Percentiles rank a stretch among this genome's conserved stretches.
Conservation (phyloP, 148 eudicot genomes). For the Rhododendron henanense region DNA sequence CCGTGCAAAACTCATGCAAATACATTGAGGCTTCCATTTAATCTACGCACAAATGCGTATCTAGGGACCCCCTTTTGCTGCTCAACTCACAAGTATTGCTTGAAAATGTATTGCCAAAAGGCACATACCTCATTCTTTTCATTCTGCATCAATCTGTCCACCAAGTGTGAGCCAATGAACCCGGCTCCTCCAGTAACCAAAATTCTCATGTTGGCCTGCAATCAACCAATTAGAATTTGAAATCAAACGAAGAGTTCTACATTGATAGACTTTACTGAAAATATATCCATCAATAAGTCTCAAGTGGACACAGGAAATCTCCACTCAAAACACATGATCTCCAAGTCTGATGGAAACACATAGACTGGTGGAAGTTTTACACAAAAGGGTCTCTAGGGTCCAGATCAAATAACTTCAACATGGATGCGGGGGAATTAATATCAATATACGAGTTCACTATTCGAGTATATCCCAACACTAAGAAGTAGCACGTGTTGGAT, state of each 20-base stretch:
- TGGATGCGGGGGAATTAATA: background rate
- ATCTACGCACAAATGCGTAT: background rate
- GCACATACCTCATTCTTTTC: conserved; percentile 85
- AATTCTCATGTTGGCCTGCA: conserved; percentile 95
- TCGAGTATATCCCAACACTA: background rate
- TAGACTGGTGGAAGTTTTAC: background rate
- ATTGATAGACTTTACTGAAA: background rate
- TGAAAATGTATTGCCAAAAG: background rate
- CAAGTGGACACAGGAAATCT: background rate
- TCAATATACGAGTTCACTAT: background rate
- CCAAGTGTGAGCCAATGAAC: conserved; percentile 95
- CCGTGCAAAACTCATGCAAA: background rate
- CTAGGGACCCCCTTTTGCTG: background rate
- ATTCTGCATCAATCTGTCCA: conserved; percentile 87
- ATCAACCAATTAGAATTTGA: background rate
- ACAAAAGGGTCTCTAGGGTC: background rate
- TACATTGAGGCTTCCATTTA: background rate
- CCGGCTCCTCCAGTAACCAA: conserved; percentile 98
- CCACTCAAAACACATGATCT: background rate
- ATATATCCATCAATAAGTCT: background rate
- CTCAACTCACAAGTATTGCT: background rate
- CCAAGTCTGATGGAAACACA: background rate
- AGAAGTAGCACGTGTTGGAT: background rate
- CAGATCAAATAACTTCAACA: background rate
- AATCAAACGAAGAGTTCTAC: background rate